These are phyloP conservation scores for Mortierella sp. DNA, from an alignment of 371 early-diverging fungal species.

Conservation along the genomic window DNA sequence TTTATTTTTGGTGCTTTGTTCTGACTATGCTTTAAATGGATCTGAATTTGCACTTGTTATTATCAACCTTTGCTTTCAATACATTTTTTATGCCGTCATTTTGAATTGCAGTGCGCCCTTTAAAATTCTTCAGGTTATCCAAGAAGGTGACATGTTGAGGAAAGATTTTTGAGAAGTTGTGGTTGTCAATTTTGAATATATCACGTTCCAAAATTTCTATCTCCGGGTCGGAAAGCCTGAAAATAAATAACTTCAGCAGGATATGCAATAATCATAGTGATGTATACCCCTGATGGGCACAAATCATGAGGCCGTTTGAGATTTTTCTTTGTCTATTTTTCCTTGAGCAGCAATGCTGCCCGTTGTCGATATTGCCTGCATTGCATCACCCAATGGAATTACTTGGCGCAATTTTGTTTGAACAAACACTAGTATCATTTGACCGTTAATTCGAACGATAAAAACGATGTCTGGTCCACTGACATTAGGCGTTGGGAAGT, in stretches of 20 bases:
- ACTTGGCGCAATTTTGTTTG: not conserved
- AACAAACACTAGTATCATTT: not conserved
- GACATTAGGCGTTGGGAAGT: not conserved
- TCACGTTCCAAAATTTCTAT: not conserved
- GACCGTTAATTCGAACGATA: not conserved
- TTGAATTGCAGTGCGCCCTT: not conserved
- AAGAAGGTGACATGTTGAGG: not conserved
- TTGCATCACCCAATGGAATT: not conserved
- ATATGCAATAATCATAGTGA: not conserved
- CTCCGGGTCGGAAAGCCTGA: not conserved
- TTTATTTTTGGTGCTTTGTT: too few relatives aligned
- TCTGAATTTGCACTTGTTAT: too few relatives aligned
- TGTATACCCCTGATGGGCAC: not conserved
- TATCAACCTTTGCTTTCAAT: too few relatives aligned
- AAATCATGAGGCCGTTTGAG: not conserved
- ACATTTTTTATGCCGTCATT: too few relatives aligned
- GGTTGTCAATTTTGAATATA: not conserved
- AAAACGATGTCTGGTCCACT: conserved; percentile 6
- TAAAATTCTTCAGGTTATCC: not conserved
- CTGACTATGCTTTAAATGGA: too few relatives aligned
- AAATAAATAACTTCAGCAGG: not conserved
- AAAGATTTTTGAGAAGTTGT: not conserved
- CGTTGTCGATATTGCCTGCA: not conserved
- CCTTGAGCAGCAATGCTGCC: conserved; percentile 7
- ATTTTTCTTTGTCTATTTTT: not conserved